Evolutionary conservation across 306 rosid species (phyloP).

Genomic region (Acacia confusa): DNA sequence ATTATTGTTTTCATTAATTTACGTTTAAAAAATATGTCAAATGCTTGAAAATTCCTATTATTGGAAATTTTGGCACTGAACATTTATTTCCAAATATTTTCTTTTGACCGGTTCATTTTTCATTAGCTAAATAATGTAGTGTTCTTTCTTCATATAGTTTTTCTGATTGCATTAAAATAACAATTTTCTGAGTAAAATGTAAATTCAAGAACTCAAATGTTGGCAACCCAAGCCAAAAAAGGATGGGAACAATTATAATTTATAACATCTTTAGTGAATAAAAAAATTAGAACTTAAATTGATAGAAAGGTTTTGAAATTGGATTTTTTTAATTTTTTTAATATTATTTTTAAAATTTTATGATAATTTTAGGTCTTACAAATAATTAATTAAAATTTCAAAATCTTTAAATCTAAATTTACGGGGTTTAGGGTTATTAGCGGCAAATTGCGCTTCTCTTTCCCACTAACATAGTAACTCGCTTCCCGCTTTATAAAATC

Average conservation of each 20-base stretch:
- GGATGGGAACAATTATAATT: neutral
- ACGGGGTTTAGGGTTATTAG: neutral
- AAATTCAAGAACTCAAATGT: no score
- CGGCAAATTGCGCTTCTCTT: neutral
- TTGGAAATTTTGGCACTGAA: neutral
- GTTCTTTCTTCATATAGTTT: neutral
- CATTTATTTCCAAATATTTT: neutral
- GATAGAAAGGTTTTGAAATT: neutral
- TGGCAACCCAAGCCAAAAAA: neutral
- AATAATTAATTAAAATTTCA: neutral
- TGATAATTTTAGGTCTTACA: neutral
- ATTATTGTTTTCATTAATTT: neutral
- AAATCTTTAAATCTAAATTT: neutral
- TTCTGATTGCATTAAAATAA: no score
- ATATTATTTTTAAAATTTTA: no score
- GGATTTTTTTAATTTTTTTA: neutral
- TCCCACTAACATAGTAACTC: neutral
- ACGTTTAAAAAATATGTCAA: neutral
- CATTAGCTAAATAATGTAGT: neutral
- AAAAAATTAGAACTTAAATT: neutral
- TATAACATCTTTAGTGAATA: no score
- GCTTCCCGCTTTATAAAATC: conserved; percentile 37
- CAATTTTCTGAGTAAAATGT: neutral
- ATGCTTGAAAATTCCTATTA: neutral
- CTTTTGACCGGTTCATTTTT: neutral